Conservation (phyloP, 2,329 filamentous ascomycete genomes). For the Fusarium sp. region DNA sequence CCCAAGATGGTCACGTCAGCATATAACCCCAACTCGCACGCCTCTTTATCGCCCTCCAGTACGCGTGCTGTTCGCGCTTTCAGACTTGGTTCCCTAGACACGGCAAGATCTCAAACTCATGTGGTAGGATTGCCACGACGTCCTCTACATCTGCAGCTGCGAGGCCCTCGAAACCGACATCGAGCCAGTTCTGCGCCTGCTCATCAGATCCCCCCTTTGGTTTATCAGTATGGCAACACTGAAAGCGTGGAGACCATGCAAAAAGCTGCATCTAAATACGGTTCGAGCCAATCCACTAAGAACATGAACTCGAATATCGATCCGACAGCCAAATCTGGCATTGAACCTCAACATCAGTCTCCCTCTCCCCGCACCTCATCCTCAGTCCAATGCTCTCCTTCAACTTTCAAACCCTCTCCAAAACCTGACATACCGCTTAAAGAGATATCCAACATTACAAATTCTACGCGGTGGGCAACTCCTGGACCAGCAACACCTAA, state of each 20-base stretch:
- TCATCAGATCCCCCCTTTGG: neutral
- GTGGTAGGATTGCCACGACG: constrained; percentile 44
- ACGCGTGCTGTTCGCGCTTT: constrained; percentile 16
- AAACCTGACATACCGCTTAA: neutral
- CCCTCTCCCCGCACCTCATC: neutral
- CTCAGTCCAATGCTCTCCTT: neutral
- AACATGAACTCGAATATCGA: neutral
- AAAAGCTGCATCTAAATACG: neutral
- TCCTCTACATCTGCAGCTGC: constrained; percentile 37
- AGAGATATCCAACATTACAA: neutral
- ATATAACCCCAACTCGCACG: constrained; percentile 44
- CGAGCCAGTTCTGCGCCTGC: constrained; percentile 14
- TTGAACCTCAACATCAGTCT: neutral
- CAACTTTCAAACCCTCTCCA: neutral
- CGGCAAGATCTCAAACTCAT: constrained; percentile 42
- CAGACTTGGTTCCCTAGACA: constrained; percentile 32
- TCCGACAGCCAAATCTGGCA: neutral
- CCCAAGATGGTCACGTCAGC: constrained; percentile 46
- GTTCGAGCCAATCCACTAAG: neutral
- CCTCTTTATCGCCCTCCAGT: constrained; percentile 31
- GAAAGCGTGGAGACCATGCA: neutral
- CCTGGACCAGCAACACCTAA: neutral
- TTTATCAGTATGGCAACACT: neutral
- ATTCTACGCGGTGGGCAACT: neutral
- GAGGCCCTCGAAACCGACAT: constrained; percentile 10